Evolutionary conservation across 106 monocot species (phyloP), one percentile per base, ranked within the genome.

Genomic region (Xerophyta viscosa): DNA sequence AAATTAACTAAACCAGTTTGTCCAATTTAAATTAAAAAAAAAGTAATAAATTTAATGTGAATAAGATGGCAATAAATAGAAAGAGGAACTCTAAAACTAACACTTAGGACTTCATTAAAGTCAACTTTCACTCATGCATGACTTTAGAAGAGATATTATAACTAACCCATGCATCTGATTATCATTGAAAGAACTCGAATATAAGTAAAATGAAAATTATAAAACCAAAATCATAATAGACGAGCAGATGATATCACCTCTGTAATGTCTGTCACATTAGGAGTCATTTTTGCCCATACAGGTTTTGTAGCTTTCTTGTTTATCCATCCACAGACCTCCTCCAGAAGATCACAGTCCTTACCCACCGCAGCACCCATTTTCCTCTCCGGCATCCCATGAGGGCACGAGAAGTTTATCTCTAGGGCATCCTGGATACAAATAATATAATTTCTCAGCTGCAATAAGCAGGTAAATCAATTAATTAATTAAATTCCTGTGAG

Each of bases 261-360:
- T 37, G 88, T 76, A 64, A 96, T 88, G 61, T 96, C 94, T 44
- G 94, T 96, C 30, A 96, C 70, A 41, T 96, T 96, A 19, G 88
- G 88, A 48, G 94, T 96, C 94, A 96, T 96, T 67, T 96, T 96
- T 31, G 94, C 94, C 94, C 94, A 96, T 37, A 96, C 94, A 60
- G 94, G 94, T 27, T 78, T 67, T 25, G 94, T 96, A n/a, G 94
- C 94, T 42, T 88, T 96, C 64, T 88, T 84, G 66, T 96, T 96
- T 44, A 96, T 82, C 94, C 94, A 96, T 8, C 88, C 88, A 61
- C 94, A 88, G 14, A 88, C 67, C 56, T 96, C 88, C 75, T 96
- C 84, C 62, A 96, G 58, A 29, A 96, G 61, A 23, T 14, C 76
- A 71, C 94, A 96, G 46, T 96, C 94, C 76, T 96, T 88, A 1